Evolutionary conservation across 179 eudicot genomes (phyloP).

Genomic region (Dionaea muscipula): DNA sequence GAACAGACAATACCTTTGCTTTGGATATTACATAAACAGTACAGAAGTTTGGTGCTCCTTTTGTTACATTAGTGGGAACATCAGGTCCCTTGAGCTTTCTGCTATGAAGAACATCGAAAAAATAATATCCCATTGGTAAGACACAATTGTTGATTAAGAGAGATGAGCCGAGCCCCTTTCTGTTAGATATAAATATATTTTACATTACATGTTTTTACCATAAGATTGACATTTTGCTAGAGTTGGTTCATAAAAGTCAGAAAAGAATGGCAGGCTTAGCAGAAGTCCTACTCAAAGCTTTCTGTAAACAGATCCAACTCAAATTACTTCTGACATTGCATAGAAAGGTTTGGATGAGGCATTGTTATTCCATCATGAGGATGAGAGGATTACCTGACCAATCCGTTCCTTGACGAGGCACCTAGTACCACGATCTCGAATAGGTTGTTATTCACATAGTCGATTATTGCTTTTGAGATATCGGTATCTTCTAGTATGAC

Average conservation of each 20-base stretch:
- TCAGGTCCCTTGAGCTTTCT: slow-evolving; percentile 3
- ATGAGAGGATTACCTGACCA: slow-evolving; percentile 30
- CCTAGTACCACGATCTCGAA: slow-evolving; percentile 61
- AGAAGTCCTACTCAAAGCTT: too few relatives aligned
- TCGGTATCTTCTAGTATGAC: slow-evolving; percentile 58
- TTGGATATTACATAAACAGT: slow-evolving; percentile 5
- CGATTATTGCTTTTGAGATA: slow-evolving; percentile 41
- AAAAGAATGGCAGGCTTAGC: too few relatives aligned
- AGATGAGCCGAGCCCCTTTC: too few relatives aligned
- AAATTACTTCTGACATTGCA: neutral
- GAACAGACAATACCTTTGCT: slow-evolving; percentile 1
- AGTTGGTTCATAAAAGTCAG: too few relatives aligned
- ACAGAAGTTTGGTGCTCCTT: slow-evolving; percentile 3
- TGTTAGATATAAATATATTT: too few relatives aligned
- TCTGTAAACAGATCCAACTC: too few relatives aligned
- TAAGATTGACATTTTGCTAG: too few relatives aligned
- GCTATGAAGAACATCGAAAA: neutral
- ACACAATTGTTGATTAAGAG: too few relatives aligned
- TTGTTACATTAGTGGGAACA: neutral
- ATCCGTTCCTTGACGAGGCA: slow-evolving; percentile 34
- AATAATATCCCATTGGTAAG: too few relatives aligned
- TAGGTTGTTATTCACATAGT: slow-evolving; percentile 40
- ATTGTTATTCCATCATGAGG: neutral
- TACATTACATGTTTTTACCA: too few relatives aligned
- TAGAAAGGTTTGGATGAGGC: neutral